Percentiles rank a stretch among this genome's conserved stretches.
These are phyloP conservation scores for Neospermospora avenae DNA, from an alignment of 2,329 filamentous ascomycete species.

Conservation along the genomic window DNA sequence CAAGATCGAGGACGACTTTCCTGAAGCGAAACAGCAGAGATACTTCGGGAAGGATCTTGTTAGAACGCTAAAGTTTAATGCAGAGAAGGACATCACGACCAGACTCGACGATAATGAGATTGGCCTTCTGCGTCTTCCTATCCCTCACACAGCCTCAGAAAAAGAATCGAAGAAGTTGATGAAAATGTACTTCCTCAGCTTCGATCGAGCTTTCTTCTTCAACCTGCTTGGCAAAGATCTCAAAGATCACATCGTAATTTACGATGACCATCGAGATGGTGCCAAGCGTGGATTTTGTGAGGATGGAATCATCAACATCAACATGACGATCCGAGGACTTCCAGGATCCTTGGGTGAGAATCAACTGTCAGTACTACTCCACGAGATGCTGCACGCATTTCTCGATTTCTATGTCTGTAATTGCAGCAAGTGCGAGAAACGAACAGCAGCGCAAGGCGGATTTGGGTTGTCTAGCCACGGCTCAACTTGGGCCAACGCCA, in stretches of 20 bases:
- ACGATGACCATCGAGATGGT: not conserved
- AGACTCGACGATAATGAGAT: not conserved
- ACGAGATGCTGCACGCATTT: conserved; percentile 11
- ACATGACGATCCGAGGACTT: not conserved
- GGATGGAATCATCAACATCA: not conserved
- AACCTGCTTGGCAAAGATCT: not conserved
- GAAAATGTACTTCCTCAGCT: not conserved
- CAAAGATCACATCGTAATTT: not conserved
- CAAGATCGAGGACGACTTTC: not conserved
- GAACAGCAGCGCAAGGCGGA: not conserved
- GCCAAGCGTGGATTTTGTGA: not conserved
- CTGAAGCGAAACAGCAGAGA: not conserved
- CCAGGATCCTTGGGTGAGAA: not conserved
- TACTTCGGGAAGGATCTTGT: not conserved
- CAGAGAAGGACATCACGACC: not conserved
- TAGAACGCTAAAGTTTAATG: not conserved
- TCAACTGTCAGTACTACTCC: not conserved
- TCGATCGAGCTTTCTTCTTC: not conserved
- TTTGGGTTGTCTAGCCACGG: not conserved
- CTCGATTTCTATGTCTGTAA: not conserved
- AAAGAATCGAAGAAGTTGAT: not conserved
- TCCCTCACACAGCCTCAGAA: not conserved
- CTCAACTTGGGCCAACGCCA: not conserved
- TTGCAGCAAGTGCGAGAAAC: not conserved
- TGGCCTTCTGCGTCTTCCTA: not conserved